Evolutionary conservation across 1,284 basidiomycete genomes (phyloP).

Genomic region (Puccinia novopanici): DNA sequence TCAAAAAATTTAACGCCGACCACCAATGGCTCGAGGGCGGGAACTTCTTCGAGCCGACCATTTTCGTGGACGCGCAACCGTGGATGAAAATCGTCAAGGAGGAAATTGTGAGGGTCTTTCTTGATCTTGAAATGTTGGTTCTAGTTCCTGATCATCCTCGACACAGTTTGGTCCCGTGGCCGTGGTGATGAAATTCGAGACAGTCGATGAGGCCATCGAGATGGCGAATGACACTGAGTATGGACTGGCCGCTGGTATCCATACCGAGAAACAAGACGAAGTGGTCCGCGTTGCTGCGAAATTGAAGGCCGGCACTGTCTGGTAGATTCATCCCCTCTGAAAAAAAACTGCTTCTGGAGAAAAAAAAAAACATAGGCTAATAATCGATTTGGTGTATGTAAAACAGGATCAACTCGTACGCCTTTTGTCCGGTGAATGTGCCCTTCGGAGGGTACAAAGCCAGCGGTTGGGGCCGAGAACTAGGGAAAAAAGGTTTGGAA

Average conservation of each 20-base stretch:
- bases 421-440: slow-evolving; percentile 65
- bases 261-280: slow-evolving; percentile 80
- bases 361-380: slow-evolving; percentile 51
- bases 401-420: slow-evolving; percentile 30
- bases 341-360: background rate
- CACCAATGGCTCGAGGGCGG: slow-evolving; percentile 42
- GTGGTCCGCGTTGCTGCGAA: slow-evolving; percentile 79
- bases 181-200: slow-evolving; percentile 54
- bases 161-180: slow-evolving; percentile 56
- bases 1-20: slow-evolving; percentile 15
- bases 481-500: slow-evolving; percentile 75
- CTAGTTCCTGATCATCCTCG: background rate
- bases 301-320: slow-evolving; percentile 71
- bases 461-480: slow-evolving; percentile 78
- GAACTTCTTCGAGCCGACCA: slow-evolving; percentile 55
- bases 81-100: slow-evolving; percentile 55
- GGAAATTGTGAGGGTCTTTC: slow-evolving; percentile 52
- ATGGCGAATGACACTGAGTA: slow-evolving; percentile 82
- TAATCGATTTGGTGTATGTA: slow-evolving; percentile 15
- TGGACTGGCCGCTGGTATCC: slow-evolving; percentile 82
- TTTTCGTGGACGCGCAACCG: slow-evolving; percentile 53
- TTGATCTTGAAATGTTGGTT: background rate
- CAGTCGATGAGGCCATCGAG: slow-evolving; percentile 64
- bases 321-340: slow-evolving; percentile 45
- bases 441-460: slow-evolving; percentile 93